Evolutionary conservation across 2,329 filamentous ascomycete species (phyloP).

Genomic region (Elsinoe necatrix): DNA sequence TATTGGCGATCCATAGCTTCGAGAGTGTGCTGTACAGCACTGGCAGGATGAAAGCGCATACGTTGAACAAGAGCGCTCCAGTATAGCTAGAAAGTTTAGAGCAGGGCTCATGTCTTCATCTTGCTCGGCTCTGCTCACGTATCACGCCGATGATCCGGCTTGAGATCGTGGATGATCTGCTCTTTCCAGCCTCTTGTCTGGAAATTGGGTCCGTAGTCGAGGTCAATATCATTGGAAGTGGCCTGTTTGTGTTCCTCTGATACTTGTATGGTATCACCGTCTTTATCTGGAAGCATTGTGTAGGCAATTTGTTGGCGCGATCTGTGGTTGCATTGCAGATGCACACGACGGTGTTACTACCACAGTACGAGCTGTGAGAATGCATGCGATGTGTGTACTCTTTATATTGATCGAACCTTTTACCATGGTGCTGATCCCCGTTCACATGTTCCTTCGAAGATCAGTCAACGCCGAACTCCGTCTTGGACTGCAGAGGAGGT

Average conservation of each 20-base stretch:
- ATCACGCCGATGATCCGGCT: background rate
- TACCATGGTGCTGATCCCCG: background rate
- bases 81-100: constrained; percentile 36
- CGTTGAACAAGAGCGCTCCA: constrained; percentile 55
- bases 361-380: background rate
- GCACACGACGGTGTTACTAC: background rate
- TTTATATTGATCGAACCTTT: background rate
- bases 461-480: background rate
- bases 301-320: background rate
- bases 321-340: background rate
- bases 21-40: constrained; percentile 59
- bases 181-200: background rate
- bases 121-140: too few species aligned
- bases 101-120: too few species aligned
- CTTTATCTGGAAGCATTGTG: background rate
- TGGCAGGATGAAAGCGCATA: constrained; percentile 54
- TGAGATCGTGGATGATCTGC: background rate
- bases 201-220: too few species aligned
- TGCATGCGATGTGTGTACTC: background rate
- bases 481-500: background rate
- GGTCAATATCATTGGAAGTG: background rate
- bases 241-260: background rate
- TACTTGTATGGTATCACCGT: background rate
- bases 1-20: constrained; percentile 63
- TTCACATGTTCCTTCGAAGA: background rate